Evolutionary conservation across 805 yeast genomes (phyloP).

Genomic region (Ogataea kodamae): DNA sequence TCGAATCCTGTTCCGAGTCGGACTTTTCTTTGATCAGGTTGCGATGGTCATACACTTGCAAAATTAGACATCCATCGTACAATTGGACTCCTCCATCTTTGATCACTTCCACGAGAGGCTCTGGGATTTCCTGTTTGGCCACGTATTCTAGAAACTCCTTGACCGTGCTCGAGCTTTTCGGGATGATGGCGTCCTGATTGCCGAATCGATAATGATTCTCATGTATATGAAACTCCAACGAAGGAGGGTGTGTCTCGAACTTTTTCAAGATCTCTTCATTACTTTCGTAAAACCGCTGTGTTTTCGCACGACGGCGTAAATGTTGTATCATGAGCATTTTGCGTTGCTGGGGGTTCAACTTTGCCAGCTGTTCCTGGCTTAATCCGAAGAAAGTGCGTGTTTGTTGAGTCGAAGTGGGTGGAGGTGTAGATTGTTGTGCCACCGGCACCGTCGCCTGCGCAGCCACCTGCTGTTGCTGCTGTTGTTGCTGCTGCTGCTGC

Average conservation of each 20-base stretch:
- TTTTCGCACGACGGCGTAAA: conserved; percentile 41
- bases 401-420: no score
- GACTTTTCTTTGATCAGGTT: conserved; percentile 31
- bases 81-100: conserved; percentile 80
- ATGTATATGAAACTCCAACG: conserved; percentile 84
- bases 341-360: conserved; percentile 39
- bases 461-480: no score
- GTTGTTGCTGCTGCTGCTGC: conserved; percentile 24
- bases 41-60: conserved; percentile 86
- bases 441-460: no score
- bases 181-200: conserved; percentile 81
- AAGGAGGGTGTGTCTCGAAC: conserved; percentile 72
- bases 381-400: conserved; percentile 26
- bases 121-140: conserved; percentile 79
- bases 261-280: conserved; percentile 70
- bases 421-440: no score
- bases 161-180: conserved; percentile 72
- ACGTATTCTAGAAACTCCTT: conserved; percentile 78
- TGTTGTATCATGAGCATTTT: conserved; percentile 41
- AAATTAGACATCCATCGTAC: conserved; percentile 85
- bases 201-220: conserved; percentile 91
- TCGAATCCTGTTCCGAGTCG: conserved; percentile 5
- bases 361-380: conserved; percentile 31
- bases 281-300: conserved; percentile 63
- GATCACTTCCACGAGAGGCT: conserved; percentile 83